Base-by-base conservation (phyloP, 805 yeast species). In the Candida pseudofarinosa region DNA sequence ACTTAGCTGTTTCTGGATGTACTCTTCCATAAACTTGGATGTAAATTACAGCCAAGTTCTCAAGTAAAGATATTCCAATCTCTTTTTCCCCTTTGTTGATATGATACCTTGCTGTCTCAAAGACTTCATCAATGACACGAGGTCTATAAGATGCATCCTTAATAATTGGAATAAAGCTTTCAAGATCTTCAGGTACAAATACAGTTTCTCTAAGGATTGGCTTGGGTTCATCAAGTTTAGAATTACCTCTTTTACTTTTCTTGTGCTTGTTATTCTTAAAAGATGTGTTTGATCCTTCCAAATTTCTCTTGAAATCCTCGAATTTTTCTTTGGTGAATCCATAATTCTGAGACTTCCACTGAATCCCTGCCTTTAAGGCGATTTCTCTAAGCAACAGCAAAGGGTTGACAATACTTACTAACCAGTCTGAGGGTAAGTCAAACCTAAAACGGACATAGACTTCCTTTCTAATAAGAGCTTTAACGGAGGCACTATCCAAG, bases 11-110 rank as follows among this genome's bases (percentile, higher is more conserved):
- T 52, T 83, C 88, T 6, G 84, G 76, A 55, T 90, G 93, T 23
- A 91, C 75, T 19, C 74, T 60, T 23, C 98, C 97, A 53, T 86
- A 86, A 23, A 88, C 80, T 58, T 88, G 96, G 60, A 89, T 96
- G 49, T 80, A 79, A 42, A 88, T 73, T 6, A 83, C 66, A 30
- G 87, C 67, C 20, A 93, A 73, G 60, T 91, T 96, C 23, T 73
- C 64, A 51, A 90, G 65, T 41, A 86, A 73, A 28, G 77, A 72
- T 44, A 83, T 58, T 8, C 90, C 95, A 19, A 78, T 67, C 5
- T 77, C 79, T 46, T 55, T 63, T 28, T 71, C 74, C 26, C 73
- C 74, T 20, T 60, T 62, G 31, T 62, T 59, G 43, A 71, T 56
- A 50, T 67, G 65, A 19, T 62, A 48, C 43, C 71, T 64, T 40